Percentiles rank a stretch among this genome's conserved stretches.
Conservation (phyloP, 139 green algal genomes). For the Gonium pectorale region DNA sequence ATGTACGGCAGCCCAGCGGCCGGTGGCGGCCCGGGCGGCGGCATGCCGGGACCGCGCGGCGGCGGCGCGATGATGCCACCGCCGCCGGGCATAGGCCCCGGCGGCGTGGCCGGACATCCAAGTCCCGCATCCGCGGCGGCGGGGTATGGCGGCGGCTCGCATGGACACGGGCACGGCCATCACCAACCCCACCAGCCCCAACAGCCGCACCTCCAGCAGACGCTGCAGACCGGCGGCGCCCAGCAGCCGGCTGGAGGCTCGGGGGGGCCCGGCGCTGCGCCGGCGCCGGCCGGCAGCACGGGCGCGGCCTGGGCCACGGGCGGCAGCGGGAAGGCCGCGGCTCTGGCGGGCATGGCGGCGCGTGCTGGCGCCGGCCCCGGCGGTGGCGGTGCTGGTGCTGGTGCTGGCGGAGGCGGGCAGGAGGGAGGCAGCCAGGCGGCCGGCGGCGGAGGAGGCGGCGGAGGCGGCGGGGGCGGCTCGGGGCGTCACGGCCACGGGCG, state of each 20-base stretch:
- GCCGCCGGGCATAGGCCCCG: too few species aligned
- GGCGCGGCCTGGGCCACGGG: slow-evolving; percentile 18
- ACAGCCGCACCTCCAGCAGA: neutral
- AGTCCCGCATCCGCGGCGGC: too few species aligned
- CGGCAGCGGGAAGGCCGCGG: slow-evolving; percentile 35
- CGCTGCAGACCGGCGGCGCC: neutral
- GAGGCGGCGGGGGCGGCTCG: too few species aligned
- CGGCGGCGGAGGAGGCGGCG: too few species aligned
- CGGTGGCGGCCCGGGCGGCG: too few species aligned
- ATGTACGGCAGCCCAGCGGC: slow-evolving; percentile 6
- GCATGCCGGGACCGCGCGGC: neutral
- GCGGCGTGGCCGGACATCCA: too few species aligned
- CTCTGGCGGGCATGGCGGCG: neutral
- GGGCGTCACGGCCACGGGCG: too few species aligned
- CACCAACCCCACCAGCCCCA: neutral
- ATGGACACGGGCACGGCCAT: neutral
- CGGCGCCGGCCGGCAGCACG: neutral
- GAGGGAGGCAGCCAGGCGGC: too few species aligned
- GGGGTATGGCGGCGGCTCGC: neutral
- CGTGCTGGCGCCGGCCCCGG: neutral
- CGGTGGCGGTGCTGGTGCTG: neutral
- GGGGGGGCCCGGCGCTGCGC: too few species aligned
- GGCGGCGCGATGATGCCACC: neutral
- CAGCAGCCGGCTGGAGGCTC: too few species aligned
- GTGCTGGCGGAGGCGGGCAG: neutral